Evolutionary conservation across 306 rosid species (phyloP), one percentile per base, ranked within the genome.

Genomic region (Leucaena leucocephala): DNA sequence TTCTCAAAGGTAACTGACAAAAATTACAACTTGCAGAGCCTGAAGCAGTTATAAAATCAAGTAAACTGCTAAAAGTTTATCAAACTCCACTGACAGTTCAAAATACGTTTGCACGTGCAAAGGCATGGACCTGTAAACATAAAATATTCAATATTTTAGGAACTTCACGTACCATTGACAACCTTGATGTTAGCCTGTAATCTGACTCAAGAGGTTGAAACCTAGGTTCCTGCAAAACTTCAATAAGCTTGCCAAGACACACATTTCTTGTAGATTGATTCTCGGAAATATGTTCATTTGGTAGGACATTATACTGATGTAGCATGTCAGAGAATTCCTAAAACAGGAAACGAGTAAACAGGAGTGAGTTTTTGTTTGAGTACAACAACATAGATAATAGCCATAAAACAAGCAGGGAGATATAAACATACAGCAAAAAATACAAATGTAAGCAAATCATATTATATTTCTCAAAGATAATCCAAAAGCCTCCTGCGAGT

Each of bases 181-280:
- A 72, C 85, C 81, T 89, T 58, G 85, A 84, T 44, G 85, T 79
- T 76, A 95, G 69, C 78, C 86, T 91, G 85, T 86, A 90, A 71
- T 91, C 96, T 80, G 92, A 85, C 62, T 90, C 91, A 39, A 95
- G 75, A 57, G 86, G 75, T 78, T 78, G 89, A 84, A 89, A 92
- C 81, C 83, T 86, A 71, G 93, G 81, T 68, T 87, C 96, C 77
- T 88, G 85, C 82, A 95, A 78, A 86, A 83, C 69, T 76, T 88
- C 76, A 82, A 77, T 86, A 83, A 95, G 86, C 62, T 91, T 88
- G 50, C 66, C 36, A 45, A 91, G 74, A 78, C 21, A 10, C 39
- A 72, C 61, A 62, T 85, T 66, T 83, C 84, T 83, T 45, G 84
- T 81, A 11, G 88, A 86, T 84, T 77, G 81, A 87, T 82, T 71